These are phyloP conservation scores for Nannochloropsis salina DNA, from an alignment of 108 stramenopile genomes.

Conservation along the genomic window DNA sequence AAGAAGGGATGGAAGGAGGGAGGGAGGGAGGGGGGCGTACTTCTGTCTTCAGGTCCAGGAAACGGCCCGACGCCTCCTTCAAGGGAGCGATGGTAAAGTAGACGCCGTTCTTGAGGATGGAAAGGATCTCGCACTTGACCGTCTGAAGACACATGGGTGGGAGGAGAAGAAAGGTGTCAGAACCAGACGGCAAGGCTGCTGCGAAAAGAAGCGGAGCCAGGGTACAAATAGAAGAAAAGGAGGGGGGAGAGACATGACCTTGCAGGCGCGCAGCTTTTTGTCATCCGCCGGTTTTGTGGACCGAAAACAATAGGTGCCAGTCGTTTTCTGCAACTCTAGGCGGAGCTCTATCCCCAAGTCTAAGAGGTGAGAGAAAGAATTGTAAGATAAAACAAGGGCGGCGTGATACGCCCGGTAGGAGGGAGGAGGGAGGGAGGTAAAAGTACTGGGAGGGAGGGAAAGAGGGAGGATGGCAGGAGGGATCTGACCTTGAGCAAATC, in stretches of 20 bases:
- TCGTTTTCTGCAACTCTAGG: too few species aligned
- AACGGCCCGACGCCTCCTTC: constrained; percentile 57
- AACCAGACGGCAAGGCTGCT: neutral
- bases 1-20: neutral
- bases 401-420: neutral
- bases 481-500: neutral
- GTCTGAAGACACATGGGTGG: constrained; percentile 25
- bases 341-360: too few species aligned
- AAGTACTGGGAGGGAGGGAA: neutral
- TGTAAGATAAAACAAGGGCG: neutral
- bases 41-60: constrained; percentile 61
- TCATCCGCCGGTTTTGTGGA: neutral
- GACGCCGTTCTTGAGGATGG: constrained; percentile 85
- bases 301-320: too few species aligned
- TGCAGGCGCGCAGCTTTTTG: neutral
- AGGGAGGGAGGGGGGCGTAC: constrained; percentile 47
- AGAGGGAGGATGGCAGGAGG: neutral
- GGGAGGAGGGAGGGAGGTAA: neutral
- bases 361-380: neutral
- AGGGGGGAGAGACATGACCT: neutral
- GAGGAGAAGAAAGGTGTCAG: neutral
- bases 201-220: neutral
- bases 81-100: constrained; percentile 75
- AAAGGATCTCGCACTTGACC: constrained; percentile 60
- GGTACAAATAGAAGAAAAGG: neutral